Conservation (phyloP, 306 rosid genomes). For the Fragaria vesca region DNA sequence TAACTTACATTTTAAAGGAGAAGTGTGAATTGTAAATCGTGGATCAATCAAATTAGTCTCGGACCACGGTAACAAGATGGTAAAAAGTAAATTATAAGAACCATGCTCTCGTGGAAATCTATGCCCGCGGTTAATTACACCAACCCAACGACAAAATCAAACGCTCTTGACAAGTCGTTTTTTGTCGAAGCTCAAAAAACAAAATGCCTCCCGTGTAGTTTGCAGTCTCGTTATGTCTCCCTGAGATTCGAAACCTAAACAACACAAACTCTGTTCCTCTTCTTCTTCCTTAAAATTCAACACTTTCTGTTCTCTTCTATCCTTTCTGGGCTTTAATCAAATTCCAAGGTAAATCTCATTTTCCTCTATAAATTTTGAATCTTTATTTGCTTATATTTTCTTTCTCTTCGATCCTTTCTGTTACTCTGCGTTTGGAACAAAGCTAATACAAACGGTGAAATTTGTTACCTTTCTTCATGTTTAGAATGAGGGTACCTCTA, state of each 20-base stretch:
- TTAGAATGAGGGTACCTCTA: background rate
- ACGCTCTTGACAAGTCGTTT: background rate
- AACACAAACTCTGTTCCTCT: background rate
- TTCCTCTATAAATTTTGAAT: background rate
- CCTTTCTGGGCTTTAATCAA: background rate
- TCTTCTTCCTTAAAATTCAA: background rate
- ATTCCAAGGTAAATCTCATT: slow-evolving; percentile 10
- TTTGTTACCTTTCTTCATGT: background rate
- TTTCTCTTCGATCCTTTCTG: slow-evolving; percentile 10
- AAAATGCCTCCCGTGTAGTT: background rate
- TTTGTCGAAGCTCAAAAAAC: background rate
- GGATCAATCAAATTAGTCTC: too few relatives aligned
- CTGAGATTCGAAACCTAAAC: slow-evolving; percentile 10
- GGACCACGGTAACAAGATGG: too few relatives aligned
- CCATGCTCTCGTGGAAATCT: too few relatives aligned
- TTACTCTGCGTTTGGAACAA: background rate
- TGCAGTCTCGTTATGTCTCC: slow-evolving; percentile 13
- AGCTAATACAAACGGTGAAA: background rate
- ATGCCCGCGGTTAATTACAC: too few relatives aligned
- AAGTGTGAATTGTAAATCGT: too few relatives aligned
- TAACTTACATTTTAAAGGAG: too few relatives aligned
- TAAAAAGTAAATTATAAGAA: too few relatives aligned
- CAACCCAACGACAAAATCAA: too few relatives aligned
- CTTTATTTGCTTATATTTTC: slow-evolving; percentile 1
- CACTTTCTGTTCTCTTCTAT: background rate